phyloP scores from a whole-genome alignment of 768 basidiomycete species.

The Austroboletus festivus region DNA sequence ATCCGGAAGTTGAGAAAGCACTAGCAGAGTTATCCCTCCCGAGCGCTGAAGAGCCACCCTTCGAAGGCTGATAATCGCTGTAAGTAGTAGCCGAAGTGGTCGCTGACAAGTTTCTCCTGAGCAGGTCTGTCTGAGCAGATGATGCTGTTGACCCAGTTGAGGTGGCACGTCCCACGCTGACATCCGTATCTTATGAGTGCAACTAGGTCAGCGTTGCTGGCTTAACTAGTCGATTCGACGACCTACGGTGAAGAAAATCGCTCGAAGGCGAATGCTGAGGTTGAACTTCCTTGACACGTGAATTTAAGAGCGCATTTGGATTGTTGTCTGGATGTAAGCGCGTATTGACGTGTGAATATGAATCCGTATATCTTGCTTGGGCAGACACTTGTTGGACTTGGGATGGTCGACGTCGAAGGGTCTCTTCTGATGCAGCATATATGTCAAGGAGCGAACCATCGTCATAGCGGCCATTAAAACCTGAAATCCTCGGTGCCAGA shows the following conservation, averaged over 20 bases:
- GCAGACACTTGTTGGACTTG: constrained; percentile 20
- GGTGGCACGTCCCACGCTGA: constrained; percentile 23
- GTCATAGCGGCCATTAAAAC: constrained; percentile 20
- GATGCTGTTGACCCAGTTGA: constrained; percentile 30
- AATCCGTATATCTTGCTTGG: constrained; percentile 22
- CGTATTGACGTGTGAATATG: constrained; percentile 7
- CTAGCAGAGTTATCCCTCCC: constrained; percentile 14
- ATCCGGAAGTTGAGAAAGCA: constrained; percentile 18
- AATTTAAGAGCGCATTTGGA: constrained; percentile 4
- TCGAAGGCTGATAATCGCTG: constrained; percentile 16
- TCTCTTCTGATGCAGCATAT: constrained; percentile 21
- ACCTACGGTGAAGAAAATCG: constrained; percentile 26
- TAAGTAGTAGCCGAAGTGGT: constrained; percentile 26
- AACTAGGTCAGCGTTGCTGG: constrained; percentile 2
- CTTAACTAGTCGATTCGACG: neutral
- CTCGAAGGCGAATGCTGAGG: constrained; percentile 16
- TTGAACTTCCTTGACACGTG: constrained; percentile 21
- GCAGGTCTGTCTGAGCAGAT: constrained; percentile 22
- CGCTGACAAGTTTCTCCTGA: constrained; percentile 25
- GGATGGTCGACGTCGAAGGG: constrained; percentile 11
- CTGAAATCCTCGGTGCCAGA: constrained; percentile 26
- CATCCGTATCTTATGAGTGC: constrained; percentile 16
- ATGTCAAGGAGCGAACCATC: constrained; percentile 22
- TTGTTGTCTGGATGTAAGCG: constrained; percentile 16
- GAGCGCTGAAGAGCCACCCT: constrained; percentile 15